Evolutionary conservation across 306 rosid species (phyloP).

Genomic region (Cucumis melo): DNA sequence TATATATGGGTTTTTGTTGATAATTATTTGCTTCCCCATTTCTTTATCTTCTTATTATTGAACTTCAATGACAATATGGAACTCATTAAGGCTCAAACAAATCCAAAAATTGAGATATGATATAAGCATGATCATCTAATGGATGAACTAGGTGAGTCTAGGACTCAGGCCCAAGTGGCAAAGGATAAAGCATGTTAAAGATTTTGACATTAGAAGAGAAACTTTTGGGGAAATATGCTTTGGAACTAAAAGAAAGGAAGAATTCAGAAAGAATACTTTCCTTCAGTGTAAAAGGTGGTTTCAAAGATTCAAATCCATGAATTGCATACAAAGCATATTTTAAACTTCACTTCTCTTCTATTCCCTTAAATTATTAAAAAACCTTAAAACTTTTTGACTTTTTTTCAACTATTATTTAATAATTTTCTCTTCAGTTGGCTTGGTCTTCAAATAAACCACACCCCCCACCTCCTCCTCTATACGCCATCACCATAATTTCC

Average conservation of each 20-base stretch:
- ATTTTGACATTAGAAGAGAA: too few species aligned
- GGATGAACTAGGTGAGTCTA: too few species aligned
- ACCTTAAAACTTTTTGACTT: conserved; percentile 5
- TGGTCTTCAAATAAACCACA: background rate
- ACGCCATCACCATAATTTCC: background rate
- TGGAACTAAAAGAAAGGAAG: background rate
- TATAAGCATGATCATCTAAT: too few species aligned
- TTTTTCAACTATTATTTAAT: background rate
- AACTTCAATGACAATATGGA: too few species aligned
- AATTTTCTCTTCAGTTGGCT: background rate
- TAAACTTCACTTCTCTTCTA: conserved; percentile 24
- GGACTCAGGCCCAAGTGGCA: too few species aligned
- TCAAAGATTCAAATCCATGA: conserved; percentile 29
- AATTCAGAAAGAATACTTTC: conserved; percentile 30
- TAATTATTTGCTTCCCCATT: too few species aligned
- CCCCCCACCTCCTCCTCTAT: background rate
- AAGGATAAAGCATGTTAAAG: too few species aligned
- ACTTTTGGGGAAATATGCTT: background rate
- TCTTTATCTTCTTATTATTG: too few species aligned
- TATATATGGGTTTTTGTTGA: too few species aligned
- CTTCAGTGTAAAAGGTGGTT: conserved; percentile 23
- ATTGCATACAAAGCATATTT: conserved; percentile 44
- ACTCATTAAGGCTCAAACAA: too few species aligned
- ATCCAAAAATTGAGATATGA: too few species aligned
- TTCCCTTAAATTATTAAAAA: conserved; percentile 12